These are phyloP conservation scores for Leucosporidium yakuticum DNA, from an alignment of 768 basidiomycete genomes.

Conservation along the genomic window DNA sequence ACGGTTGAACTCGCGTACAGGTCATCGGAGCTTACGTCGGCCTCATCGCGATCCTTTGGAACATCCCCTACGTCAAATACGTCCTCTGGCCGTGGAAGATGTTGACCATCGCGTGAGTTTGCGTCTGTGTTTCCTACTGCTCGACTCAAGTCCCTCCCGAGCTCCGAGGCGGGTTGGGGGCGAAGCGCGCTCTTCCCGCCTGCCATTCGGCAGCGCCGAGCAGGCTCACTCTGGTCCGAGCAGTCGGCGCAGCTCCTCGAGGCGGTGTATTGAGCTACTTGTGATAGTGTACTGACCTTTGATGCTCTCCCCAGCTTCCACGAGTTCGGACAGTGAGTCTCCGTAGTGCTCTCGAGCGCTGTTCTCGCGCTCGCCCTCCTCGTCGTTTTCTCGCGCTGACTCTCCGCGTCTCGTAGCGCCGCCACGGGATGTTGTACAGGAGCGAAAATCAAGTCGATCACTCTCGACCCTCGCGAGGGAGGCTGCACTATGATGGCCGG, in stretches of 20 bases:
- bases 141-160: too few species aligned
- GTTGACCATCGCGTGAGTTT: not conserved
- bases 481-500: conserved; percentile 73
- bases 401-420: conserved; percentile 1
- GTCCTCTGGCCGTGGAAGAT: not conserved
- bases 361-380: not conserved
- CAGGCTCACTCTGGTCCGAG: too few species aligned
- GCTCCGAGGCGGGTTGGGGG: too few species aligned
- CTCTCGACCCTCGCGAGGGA: conserved; percentile 63
- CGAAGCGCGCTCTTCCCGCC: too few species aligned
- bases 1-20: not conserved
- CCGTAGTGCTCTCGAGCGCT: not conserved
- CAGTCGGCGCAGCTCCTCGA: too few species aligned
- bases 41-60: conserved; percentile 25
- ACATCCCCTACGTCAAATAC: conserved; percentile 13
- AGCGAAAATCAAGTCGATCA: conserved; percentile 33
- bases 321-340: conserved; percentile 18
- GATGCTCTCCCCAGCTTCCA: conserved; percentile 13
- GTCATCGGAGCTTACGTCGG: conserved; percentile 17
- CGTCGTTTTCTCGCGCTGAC: not conserved
- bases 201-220: too few species aligned
- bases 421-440: conserved; percentile 26
- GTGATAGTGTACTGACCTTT: not conserved
- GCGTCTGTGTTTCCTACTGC: not conserved
- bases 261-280: too few species aligned